Percentiles rank a stretch among this genome's conserved stretches.
Conservation (phyloP, 2,329 filamentous ascomycete genomes). For the Beauveria asiatica region DNA sequence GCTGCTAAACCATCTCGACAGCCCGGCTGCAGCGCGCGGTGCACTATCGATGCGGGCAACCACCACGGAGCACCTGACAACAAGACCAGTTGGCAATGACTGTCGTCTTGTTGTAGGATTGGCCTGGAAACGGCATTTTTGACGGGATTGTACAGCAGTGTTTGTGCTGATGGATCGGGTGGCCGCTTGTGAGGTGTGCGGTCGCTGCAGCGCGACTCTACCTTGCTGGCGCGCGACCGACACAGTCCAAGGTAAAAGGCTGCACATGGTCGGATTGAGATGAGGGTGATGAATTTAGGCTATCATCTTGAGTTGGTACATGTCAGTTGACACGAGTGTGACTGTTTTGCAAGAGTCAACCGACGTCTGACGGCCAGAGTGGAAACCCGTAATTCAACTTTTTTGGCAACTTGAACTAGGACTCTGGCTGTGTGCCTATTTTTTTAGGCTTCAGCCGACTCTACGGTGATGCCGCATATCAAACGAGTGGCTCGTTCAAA, state of each 20-base stretch:
- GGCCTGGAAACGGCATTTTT: not conserved
- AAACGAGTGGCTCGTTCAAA: not conserved
- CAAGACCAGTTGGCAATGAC: not conserved
- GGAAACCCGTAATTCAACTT: not conserved
- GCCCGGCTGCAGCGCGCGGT: not conserved
- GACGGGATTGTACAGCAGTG: not conserved
- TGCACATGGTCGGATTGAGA: not conserved
- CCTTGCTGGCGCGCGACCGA: slow-evolving; percentile 5
- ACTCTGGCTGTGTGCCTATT: not conserved
- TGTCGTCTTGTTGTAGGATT: not conserved
- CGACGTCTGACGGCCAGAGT: not conserved
- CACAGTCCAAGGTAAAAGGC: slow-evolving; percentile 3
- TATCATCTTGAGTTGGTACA: not conserved
- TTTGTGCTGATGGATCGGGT: not conserved
- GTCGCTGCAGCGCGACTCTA: slow-evolving; percentile 1
- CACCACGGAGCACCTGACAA: not conserved
- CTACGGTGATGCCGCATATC: too few relatives aligned
- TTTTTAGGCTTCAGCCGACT: not conserved
- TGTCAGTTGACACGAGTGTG: not conserved
- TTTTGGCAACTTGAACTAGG: not conserved
- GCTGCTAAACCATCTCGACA: not conserved
- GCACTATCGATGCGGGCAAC: not conserved
- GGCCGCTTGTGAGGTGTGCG: not conserved
- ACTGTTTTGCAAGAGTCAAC: not conserved
- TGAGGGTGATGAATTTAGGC: not conserved